Conservation (phyloP, 73 alveolate genomes). For the Loxodes magnus region DNA sequence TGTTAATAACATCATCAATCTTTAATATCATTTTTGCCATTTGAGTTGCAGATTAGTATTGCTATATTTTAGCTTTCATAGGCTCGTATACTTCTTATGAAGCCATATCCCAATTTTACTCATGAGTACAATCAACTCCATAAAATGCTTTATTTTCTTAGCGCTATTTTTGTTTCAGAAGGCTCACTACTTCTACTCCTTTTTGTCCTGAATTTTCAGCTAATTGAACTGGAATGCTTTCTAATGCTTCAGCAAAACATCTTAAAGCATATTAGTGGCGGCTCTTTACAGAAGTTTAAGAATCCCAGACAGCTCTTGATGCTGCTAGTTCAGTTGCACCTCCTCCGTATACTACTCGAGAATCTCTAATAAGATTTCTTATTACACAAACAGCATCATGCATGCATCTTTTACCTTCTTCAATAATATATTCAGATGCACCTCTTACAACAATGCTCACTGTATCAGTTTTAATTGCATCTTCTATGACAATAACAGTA, state of each 20-base stretch:
- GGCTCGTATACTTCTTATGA: constrained; percentile 75
- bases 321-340: constrained; percentile 92
- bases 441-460: constrained; percentile 68
- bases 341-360: constrained; percentile 85
- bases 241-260: constrained; percentile 92
- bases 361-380: constrained; percentile 77
- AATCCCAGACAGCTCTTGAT: background rate
- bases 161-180: constrained; percentile 43
- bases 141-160: constrained; percentile 17
- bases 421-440: constrained; percentile 65
- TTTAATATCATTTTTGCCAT: constrained; percentile 90
- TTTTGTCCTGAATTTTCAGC: constrained; percentile 91
- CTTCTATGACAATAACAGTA: background rate
- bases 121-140: constrained; percentile 34
- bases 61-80: constrained; percentile 57
- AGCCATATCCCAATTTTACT: constrained; percentile 72
- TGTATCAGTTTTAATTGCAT: constrained; percentile 21
- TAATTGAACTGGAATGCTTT: constrained; percentile 72
- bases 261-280: constrained; percentile 87
- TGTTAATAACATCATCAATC: constrained; percentile 91
- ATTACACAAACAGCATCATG: constrained; percentile 96
- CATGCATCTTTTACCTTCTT: constrained; percentile 86
- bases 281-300: constrained; percentile 6
- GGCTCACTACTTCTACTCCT: constrained; percentile 68
- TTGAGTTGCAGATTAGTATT: constrained; percentile 82